phyloP scores from a whole-genome alignment of 2,329 filamentous ascomycete species.

The Colletotrichum coccodes region DNA sequence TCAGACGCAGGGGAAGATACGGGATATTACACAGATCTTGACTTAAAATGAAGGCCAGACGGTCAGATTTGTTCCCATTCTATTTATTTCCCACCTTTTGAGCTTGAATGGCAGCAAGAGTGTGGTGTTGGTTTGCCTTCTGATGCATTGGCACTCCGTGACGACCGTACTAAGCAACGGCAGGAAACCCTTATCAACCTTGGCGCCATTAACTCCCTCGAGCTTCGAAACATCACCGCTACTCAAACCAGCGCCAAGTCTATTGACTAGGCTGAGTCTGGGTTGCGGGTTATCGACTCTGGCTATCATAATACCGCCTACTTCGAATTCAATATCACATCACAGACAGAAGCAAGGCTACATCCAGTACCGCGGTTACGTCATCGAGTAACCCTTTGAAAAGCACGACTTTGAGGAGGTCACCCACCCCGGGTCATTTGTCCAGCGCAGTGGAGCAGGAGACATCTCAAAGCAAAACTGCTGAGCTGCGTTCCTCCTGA shows the following conservation, averaged over 20 bases:
- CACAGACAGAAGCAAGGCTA: constrained; percentile 46
- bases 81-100: too few relatives aligned
- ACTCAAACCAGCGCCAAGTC: constrained; percentile 36
- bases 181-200: constrained; percentile 43
- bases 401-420: constrained; percentile 39
- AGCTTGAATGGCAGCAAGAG: too few relatives aligned
- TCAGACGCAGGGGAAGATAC: too few relatives aligned
- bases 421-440: constrained; percentile 46
- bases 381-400: constrained; percentile 37
- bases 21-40: too few relatives aligned
- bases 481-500: constrained; percentile 8
- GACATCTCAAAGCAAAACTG: background rate
- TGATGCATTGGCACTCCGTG: constrained; percentile 4
- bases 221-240: constrained; percentile 42
- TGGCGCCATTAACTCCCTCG: constrained; percentile 43
- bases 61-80: too few relatives aligned
- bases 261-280: background rate
- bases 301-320: constrained; percentile 17
- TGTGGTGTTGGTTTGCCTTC: background rate
- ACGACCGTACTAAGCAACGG: constrained; percentile 41
- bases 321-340: constrained; percentile 37
- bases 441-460: constrained; percentile 44
- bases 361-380: constrained; percentile 45
- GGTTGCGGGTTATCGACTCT: constrained; percentile 8
- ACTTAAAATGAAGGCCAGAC: too few relatives aligned